Conservation (phyloP, 306 rosid species). For the Rosa persica region DNA sequence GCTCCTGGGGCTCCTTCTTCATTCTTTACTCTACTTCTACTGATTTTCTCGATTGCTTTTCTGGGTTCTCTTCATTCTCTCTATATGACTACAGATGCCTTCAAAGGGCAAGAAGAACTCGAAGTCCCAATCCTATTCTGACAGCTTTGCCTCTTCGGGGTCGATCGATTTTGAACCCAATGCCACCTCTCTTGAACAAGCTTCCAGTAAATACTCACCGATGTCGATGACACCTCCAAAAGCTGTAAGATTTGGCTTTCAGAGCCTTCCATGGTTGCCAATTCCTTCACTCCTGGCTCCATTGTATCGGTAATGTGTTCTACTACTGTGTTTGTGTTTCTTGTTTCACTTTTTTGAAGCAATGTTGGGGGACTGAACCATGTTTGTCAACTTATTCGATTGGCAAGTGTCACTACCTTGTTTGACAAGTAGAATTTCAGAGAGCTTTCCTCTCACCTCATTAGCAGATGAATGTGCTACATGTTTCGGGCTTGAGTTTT, state of each 20-base stretch:
- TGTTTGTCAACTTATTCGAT: neutral
- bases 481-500: constrained; percentile 39
- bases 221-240: constrained; percentile 25
- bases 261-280: constrained; percentile 61
- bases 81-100: constrained; percentile 41
- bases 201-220: constrained; percentile 51
- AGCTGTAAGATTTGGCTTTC: constrained; percentile 73
- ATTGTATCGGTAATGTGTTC: constrained; percentile 58
- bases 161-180: constrained; percentile 23
- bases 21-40: neutral
- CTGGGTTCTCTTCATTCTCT: neutral
- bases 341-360: neutral
- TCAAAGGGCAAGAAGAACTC: constrained; percentile 61
- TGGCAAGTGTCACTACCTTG: constrained; percentile 63
- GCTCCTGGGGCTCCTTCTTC: neutral
- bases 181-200: constrained; percentile 42
- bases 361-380: neutral
- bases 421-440: constrained; percentile 23
- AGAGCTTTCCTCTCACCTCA: constrained; percentile 65
- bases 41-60: neutral
- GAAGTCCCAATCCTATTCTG: constrained; percentile 46
- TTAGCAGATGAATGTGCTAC: constrained; percentile 53
- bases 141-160: constrained; percentile 35
- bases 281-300: constrained; percentile 57
- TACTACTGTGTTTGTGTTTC: neutral